Conservation (phyloP, 2,329 filamentous ascomycete genomes). For the Dactylellina parvicollis region DNA sequence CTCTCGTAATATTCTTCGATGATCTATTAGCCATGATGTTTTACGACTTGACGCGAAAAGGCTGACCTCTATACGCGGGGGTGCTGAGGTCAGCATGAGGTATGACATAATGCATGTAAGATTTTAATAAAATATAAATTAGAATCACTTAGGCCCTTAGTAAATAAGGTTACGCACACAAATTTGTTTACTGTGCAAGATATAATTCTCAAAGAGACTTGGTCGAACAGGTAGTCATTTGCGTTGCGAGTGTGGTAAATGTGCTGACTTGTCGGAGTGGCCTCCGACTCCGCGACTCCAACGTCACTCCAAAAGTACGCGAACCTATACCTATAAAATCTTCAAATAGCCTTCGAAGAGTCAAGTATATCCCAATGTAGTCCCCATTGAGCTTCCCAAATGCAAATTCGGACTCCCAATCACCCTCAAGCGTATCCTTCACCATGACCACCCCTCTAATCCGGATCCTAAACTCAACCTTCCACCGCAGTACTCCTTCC, state of each 20-base stretch:
- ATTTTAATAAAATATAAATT: too few relatives aligned
- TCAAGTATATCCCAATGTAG: not conserved
- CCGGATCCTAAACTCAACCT: conserved; percentile 79
- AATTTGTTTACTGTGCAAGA: too few relatives aligned
- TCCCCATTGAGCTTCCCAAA: conserved; percentile 71
- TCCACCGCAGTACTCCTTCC: conserved; percentile 82
- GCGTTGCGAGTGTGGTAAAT: not conserved
- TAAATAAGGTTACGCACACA: too few relatives aligned
- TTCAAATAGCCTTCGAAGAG: not conserved
- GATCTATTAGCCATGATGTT: too few relatives aligned
- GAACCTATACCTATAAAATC: not conserved
- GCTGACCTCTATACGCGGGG: too few relatives aligned
- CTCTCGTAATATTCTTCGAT: too few relatives aligned
- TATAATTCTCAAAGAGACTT: too few relatives aligned
- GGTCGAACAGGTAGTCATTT: not conserved
- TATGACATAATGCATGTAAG: too few relatives aligned
- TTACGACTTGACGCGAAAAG: too few relatives aligned
- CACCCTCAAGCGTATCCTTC: conserved; percentile 60
- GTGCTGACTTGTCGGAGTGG: not conserved
- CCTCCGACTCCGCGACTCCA: conserved; percentile 49
- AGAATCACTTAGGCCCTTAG: too few relatives aligned
- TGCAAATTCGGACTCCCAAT: conserved; percentile 91
- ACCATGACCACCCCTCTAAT: conserved; percentile 60
- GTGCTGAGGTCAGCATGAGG: too few relatives aligned
- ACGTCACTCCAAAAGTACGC: conserved; percentile 7